These are phyloP conservation scores for Solanum infundibuliforme DNA, from an alignment of 257 asterid species.

Conservation along the genomic window DNA sequence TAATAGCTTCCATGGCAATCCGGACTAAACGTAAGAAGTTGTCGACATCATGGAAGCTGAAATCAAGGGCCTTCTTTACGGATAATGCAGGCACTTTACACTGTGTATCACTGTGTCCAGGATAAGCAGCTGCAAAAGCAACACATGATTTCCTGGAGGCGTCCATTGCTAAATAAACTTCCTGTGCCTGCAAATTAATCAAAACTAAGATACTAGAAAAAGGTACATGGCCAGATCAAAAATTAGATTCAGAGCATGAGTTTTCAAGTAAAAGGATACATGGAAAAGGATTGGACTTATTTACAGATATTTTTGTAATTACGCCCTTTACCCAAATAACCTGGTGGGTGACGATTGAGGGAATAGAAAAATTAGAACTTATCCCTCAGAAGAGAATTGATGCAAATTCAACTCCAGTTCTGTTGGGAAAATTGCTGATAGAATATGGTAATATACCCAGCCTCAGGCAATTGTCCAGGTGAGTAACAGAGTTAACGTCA, in stretches of 20 bases:
- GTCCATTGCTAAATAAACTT: conserved; percentile 80
- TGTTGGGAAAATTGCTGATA: neutral
- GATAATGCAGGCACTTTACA: conserved; percentile 46
- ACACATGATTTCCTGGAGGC: conserved; percentile 79
- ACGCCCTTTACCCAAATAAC: neutral
- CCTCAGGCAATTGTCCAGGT: neutral
- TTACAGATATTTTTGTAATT: neutral
- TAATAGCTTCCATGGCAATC: conserved; percentile 70
- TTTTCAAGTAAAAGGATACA: neutral
- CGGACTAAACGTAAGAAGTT: conserved; percentile 80
- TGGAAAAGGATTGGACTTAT: neutral
- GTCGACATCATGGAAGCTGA: conserved; percentile 80
- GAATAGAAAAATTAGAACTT: neutral
- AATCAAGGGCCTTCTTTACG: conserved; percentile 81
- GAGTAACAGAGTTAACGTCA: neutral
- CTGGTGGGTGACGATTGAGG: neutral
- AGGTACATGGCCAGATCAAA: neutral
- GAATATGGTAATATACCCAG: neutral
- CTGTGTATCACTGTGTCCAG: conserved; percentile 49
- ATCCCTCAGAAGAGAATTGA: neutral
- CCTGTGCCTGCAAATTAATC: conserved; percentile 58
- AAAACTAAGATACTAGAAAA: neutral
- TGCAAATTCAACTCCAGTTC: neutral
- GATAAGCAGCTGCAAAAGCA: conserved; percentile 63
- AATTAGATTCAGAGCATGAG: neutral